Percentiles rank a stretch among this genome's conserved stretches.
These are phyloP conservation scores for Lasiosphaeria miniovina DNA, from an alignment of 495 filamentous ascomycete species.

Conservation along the genomic window DNA sequence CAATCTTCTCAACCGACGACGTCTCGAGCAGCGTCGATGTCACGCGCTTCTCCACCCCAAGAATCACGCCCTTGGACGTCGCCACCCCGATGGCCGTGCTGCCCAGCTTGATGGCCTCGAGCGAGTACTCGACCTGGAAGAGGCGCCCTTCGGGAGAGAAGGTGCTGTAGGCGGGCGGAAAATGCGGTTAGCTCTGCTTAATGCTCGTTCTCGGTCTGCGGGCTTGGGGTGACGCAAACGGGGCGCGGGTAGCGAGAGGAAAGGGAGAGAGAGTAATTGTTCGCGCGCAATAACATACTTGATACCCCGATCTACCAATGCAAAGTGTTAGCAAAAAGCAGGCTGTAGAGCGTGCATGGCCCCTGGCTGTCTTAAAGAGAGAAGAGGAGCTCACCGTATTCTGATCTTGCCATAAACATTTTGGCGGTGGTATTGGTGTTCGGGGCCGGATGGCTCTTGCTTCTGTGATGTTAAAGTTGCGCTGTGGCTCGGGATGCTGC, in stretches of 20 bases:
- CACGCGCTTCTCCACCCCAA: conserved; percentile 98
- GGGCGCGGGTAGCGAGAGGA: conserved; percentile 4
- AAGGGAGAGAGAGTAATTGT: conserved; percentile 1
- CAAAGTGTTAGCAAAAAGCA: not conserved
- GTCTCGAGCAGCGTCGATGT: conserved; percentile 96
- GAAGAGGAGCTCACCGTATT: conserved; percentile 73
- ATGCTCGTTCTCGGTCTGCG: not conserved
- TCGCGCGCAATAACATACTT: conserved; percentile 63
- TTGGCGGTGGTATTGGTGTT: conserved; percentile 45
- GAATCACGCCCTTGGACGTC: conserved; percentile 86
- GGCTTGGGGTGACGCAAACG: not conserved
- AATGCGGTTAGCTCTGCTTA: not conserved
- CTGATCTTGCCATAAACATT: conserved; percentile 99
- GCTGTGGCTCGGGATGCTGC: not conserved
- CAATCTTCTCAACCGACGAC: conserved; percentile 97
- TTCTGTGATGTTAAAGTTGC: not conserved
- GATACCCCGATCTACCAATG: conserved; percentile 86
- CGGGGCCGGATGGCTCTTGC: not conserved
- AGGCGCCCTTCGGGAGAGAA: conserved; percentile 99
- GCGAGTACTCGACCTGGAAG: conserved; percentile 99
- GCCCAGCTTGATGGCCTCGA: conserved; percentile 99
- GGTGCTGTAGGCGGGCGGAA: conserved; percentile 59
- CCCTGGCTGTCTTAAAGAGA: not conserved
- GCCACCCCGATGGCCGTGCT: conserved; percentile 97
- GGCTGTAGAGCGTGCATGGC: not conserved